phyloP scores from a whole-genome alignment of 805 yeast species.

The Nakazawaea pomicola region DNA sequence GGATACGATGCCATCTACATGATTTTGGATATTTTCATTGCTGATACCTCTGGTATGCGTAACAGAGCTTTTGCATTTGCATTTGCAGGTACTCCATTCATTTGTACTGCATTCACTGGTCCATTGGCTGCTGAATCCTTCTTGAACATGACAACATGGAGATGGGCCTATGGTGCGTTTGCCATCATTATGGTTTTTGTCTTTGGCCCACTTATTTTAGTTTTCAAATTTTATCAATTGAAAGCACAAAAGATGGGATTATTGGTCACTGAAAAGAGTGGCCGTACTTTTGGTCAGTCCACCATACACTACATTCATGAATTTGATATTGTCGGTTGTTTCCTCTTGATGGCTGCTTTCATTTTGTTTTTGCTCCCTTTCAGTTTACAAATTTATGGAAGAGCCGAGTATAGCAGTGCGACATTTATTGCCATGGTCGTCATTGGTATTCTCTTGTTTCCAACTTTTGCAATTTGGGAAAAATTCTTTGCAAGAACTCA shows the following conservation, averaged over 20 bases:
- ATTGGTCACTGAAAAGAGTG: slow-evolving; percentile 12
- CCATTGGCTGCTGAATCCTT: slow-evolving; percentile 27
- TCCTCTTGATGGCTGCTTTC: slow-evolving; percentile 29
- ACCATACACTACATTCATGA: slow-evolving; percentile 24
- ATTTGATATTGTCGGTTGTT: slow-evolving; percentile 31
- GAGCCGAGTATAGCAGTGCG: slow-evolving; percentile 31
- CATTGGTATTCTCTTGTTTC: slow-evolving; percentile 32
- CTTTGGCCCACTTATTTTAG: slow-evolving; percentile 21
- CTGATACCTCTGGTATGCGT: slow-evolving; percentile 23
- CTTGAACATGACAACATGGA: slow-evolving; percentile 41
- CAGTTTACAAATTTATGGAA: slow-evolving; percentile 26
- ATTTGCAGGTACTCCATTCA: slow-evolving; percentile 24
- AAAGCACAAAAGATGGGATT: slow-evolving; percentile 26
- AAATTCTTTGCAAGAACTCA: slow-evolving; percentile 22
- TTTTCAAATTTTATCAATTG: slow-evolving; percentile 23
- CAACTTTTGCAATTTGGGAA: slow-evolving; percentile 32
- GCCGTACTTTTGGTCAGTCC: slow-evolving; percentile 17
- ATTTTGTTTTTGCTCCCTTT: slow-evolving; percentile 33
- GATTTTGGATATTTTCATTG: slow-evolving; percentile 24
- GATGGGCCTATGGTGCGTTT: slow-evolving; percentile 51
- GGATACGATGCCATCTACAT: slow-evolving; percentile 24
- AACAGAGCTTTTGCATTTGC: slow-evolving; percentile 29
- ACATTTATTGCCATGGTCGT: slow-evolving; percentile 39
- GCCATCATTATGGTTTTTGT: slow-evolving; percentile 39
- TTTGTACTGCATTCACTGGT: slow-evolving; percentile 29